A percentile compares a stretch with the other conserved stretches of the same genome.
Evolutionary conservation across 192 early-diverging fungal genomes (phyloP).

Genomic region (Spinellus fusiger): DNA sequence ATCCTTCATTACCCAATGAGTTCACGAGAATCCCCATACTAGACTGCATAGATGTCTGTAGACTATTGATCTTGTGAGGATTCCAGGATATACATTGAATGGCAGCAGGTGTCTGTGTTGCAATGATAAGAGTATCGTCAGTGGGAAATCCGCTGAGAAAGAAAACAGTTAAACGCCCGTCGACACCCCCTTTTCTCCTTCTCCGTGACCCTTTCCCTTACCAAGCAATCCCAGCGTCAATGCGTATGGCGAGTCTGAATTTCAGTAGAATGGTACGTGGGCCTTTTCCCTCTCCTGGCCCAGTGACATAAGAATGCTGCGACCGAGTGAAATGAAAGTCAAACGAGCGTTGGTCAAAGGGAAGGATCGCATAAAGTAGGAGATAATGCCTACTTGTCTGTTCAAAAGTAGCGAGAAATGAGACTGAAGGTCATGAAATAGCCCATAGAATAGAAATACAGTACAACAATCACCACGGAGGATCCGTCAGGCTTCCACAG

Average conservation of each 20-base stretch:
- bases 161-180: background rate
- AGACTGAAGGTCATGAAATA: background rate
- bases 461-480: conserved; percentile 60
- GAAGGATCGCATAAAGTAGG: conserved; percentile 59
- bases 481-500: conserved; percentile 72
- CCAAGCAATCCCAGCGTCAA: conserved; percentile 69
- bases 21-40: conserved; percentile 41
- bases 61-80: conserved; percentile 51
- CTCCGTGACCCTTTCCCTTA: conserved; percentile 19
- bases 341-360: conserved; percentile 46
- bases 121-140: conserved; percentile 62
- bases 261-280: conserved; percentile 45
- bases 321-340: conserved; percentile 50
- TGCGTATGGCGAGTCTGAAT: conserved; percentile 71
- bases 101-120: conserved; percentile 60
- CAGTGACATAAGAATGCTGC: conserved; percentile 54
- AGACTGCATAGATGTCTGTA: conserved; percentile 45
- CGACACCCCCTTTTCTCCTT: background rate
- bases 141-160: conserved; percentile 54
- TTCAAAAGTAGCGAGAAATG: background rate
- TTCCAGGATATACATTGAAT: conserved; percentile 71
- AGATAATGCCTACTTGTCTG: conserved; percentile 66
- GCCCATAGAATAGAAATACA: background rate
- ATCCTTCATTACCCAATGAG: background rate
- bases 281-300: conserved; percentile 67